Base-by-base conservation (phyloP, 2,329 filamentous ascomycete species). In the Fusarium sp. region DNA sequence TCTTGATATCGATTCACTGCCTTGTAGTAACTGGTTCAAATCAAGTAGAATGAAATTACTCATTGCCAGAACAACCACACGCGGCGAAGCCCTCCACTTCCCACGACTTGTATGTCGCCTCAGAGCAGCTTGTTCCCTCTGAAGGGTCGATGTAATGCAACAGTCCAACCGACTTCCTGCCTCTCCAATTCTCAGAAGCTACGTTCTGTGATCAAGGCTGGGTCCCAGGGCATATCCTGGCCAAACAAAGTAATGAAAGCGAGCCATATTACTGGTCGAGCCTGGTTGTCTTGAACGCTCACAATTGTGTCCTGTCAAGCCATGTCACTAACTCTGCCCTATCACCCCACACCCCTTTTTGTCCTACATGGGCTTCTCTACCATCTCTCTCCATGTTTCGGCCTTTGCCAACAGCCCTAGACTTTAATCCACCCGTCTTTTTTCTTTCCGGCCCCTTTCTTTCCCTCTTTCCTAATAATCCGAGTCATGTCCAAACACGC, bases 301-400 rank as follows among this genome's bases (percentile, higher is more conserved):
- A 57, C 46, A 51, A 36, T 57, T 50, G 37, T 43, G 54, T 34
- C 34, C 58, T 61, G 34, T 48, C 43, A 31, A 61, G 57, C 47
- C 54, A 46, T n/a, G 39, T 44, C 52, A 39, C 48, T 51, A 34
- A 44, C 50, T 41, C 12, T 34, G 31, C 12, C 12, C 31, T 23
- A 34, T 34, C 31, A 34, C 12, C 3, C 40, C 39, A 27, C 52
- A 13, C 37, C 37, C 50, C 16, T 39, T 37, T 51, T 50, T 48
- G 44, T 41, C 13, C 50, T 40, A 53, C 46, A 59, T 43, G 8
- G 34, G 39, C 18, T 53, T 37, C 47, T 44, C 13, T 28, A n/a
- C 34, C 28, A n/a, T 34, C 39, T 31, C 28, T 40, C 15, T 40
- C 10, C 34, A 11, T 39, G 46, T 27, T 18, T 53, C n/a, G 36